Evolutionary conservation across 345 rosid species (phyloP).

Genomic region (Melaleuca alternifolia): DNA sequence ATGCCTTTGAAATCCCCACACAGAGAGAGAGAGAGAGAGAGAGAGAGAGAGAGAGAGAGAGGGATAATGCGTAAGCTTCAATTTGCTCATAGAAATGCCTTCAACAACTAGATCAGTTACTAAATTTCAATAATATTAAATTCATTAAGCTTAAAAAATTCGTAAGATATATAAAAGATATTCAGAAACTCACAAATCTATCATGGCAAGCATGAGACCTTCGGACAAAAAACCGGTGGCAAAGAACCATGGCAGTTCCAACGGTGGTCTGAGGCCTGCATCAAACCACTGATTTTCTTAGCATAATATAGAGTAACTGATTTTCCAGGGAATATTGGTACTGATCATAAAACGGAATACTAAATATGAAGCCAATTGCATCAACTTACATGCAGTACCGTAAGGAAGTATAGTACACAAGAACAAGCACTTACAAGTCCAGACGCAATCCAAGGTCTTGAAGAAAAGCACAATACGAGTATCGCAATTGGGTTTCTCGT

Average conservation of each 20-base stretch:
- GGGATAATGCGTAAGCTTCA: background rate
- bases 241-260: constrained; percentile 74
- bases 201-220: constrained; percentile 80
- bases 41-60: background rate
- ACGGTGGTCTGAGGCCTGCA: constrained; percentile 67
- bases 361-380: background rate
- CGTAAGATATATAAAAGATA: background rate
- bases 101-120: background rate
- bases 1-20: background rate
- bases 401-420: background rate
- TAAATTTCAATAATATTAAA: background rate
- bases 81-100: background rate
- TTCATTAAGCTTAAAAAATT: background rate
- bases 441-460: constrained; percentile 60
- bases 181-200: constrained; percentile 54
- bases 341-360: background rate
- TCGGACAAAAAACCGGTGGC: constrained; percentile 72
- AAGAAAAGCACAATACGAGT: constrained; percentile 65
- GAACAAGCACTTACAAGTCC: constrained; percentile 43
- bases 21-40: background rate
- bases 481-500: constrained; percentile 65
- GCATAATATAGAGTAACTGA: background rate
- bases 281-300: background rate
- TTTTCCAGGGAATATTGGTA: background rate
- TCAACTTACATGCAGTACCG: background rate